Evolutionary conservation across 176 grass and related monocot species (phyloP).

Genomic region (Dactylis glomerata): DNA sequence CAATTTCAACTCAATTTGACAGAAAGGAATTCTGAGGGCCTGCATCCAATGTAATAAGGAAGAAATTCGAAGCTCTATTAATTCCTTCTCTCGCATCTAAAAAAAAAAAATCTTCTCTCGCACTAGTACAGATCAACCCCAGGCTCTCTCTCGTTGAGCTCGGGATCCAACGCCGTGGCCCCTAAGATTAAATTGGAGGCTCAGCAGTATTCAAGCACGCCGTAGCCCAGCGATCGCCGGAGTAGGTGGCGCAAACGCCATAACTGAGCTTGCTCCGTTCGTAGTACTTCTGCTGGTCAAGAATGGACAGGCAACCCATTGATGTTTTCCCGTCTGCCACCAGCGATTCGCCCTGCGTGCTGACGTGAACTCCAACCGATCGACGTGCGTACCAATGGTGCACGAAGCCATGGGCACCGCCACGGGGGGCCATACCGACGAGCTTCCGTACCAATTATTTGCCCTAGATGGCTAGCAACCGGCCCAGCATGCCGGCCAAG

Average conservation of each 20-base stretch:
- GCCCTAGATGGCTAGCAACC: neutral
- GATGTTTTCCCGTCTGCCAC: neutral
- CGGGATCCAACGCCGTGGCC: neutral
- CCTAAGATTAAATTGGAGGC: neutral
- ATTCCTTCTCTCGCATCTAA: neutral
- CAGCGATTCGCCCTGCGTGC: neutral
- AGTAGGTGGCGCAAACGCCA: neutral
- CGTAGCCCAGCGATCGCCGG: neutral
- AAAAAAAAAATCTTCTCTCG: too few species aligned
- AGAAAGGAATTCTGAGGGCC: neutral
- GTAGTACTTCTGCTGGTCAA: neutral
- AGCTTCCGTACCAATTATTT: neutral
- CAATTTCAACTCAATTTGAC: neutral
- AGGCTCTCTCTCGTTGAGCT: neutral
- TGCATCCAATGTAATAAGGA: neutral
- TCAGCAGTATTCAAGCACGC: neutral
- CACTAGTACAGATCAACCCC: neutral
- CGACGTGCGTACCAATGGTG: neutral
- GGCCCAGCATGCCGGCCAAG: neutral
- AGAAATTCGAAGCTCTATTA: neutral
- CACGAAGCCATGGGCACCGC: neutral
- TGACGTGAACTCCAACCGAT: neutral
- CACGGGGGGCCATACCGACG: neutral
- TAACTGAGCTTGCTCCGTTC: neutral
- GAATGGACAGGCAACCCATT: constrained; percentile 32